Conservation (phyloP, 257 asterid genomes). For the Solanum appendiculatum region DNA sequence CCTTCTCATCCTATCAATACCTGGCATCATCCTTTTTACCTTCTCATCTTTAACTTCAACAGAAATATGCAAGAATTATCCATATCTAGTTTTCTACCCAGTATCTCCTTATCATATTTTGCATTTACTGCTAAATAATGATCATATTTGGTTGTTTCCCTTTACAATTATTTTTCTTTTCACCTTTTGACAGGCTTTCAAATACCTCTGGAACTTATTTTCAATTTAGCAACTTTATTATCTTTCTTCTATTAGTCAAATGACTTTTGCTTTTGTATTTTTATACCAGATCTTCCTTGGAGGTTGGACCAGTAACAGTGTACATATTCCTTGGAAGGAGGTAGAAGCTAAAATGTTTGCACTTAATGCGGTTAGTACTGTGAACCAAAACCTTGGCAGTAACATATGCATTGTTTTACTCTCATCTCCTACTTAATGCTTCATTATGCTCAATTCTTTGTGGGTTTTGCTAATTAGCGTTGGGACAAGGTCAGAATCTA, state of each 20-base stretch:
- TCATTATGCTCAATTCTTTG: not conserved
- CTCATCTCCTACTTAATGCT: constrained; percentile 1
- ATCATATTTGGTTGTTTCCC: not conserved
- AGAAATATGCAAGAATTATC: not conserved
- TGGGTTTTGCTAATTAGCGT: not conserved
- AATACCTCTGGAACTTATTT: not conserved
- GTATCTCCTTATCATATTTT: not conserved
- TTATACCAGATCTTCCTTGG: constrained; percentile 51
- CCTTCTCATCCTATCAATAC: not conserved
- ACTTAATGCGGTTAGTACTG: constrained; percentile 64
- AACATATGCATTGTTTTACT: not conserved
- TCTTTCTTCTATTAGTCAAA: not conserved
- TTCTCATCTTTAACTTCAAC: not conserved
- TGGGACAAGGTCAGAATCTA: not conserved
- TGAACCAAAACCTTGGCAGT: not conserved
- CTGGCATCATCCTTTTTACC: not conserved
- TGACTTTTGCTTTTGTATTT: not conserved
- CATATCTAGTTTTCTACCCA: not conserved
- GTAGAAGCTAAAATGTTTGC: constrained; percentile 68
- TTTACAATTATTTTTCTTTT: not conserved
- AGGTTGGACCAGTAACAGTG: constrained; percentile 40
- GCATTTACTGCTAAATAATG: not conserved
- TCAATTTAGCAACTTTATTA: not conserved
- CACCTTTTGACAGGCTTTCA: not conserved
- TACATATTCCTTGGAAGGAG: constrained; percentile 66